These are phyloP conservation scores for Mortierella sp. DNA, from an alignment of 371 early-diverging fungal genomes.

Conservation along the genomic window DNA sequence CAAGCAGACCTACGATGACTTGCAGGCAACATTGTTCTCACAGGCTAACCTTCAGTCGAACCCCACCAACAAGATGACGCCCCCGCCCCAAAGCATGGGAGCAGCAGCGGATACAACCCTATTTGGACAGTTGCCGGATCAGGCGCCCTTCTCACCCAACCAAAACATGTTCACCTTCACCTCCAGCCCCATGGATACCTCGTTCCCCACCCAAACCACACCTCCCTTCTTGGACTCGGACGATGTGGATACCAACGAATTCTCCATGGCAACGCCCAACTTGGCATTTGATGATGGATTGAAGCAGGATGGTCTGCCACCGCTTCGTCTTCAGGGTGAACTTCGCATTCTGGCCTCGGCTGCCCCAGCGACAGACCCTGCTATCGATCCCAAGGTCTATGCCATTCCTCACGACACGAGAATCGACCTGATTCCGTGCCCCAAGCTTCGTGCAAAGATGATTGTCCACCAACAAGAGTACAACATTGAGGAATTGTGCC, in stretches of 20 bases:
- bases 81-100: conserved; percentile 41
- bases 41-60: conserved; percentile 24
- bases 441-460: conserved; percentile 69
- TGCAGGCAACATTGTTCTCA: conserved; percentile 44
- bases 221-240: conserved; percentile 56
- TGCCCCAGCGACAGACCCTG: conserved; percentile 40
- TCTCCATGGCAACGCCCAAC: conserved; percentile 26
- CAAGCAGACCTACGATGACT: conserved; percentile 41
- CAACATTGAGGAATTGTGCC: conserved; percentile 67
- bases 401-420: conserved; percentile 69
- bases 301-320: conserved; percentile 32
- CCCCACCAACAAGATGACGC: conserved; percentile 17
- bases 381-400: conserved; percentile 49
- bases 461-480: conserved; percentile 65
- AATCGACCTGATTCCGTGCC: conserved; percentile 67
- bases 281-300: conserved; percentile 39
- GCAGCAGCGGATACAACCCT: conserved; percentile 38
- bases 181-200: conserved; percentile 32
- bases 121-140: conserved; percentile 32
- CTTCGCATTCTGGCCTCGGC: conserved; percentile 48
- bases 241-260: conserved; percentile 36
- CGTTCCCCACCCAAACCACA: conserved; percentile 22
- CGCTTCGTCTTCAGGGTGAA: conserved; percentile 39
- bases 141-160: conserved; percentile 17
- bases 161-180: conserved; percentile 31